These are phyloP conservation scores for Leptographium flavum DNA, from an alignment of 2,329 filamentous ascomycete species.

Conservation along the genomic window DNA sequence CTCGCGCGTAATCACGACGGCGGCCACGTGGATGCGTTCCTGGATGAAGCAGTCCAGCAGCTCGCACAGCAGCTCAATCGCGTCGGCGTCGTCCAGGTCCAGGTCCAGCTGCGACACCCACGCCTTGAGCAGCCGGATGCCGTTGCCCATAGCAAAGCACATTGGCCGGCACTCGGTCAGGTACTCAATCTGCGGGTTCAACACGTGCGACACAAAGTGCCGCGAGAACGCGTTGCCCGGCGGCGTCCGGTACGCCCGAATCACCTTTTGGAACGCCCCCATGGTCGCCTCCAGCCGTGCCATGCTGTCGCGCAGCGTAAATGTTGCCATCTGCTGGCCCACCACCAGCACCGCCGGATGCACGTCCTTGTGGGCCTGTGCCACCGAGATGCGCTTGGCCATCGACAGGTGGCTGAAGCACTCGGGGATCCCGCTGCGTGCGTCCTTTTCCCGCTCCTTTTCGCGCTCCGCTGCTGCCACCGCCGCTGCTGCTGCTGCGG, in stretches of 20 bases:
- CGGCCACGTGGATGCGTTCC: slow-evolving; percentile 77
- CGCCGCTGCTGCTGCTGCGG: slow-evolving; percentile 18
- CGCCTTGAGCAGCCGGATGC: slow-evolving; percentile 87
- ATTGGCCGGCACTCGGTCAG: slow-evolving; percentile 88
- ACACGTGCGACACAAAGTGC: slow-evolving; percentile 79
- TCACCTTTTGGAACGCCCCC: slow-evolving; percentile 80
- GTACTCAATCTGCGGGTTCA: slow-evolving; percentile 92
- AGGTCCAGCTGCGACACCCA: slow-evolving; percentile 84
- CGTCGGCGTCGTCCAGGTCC: slow-evolving; percentile 64
- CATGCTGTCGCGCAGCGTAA: slow-evolving; percentile 79
- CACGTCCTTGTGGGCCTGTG: slow-evolving; percentile 57
- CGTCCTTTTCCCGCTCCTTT: slow-evolving; percentile 35
- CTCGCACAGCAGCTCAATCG: slow-evolving; percentile 64
- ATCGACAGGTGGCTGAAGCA: slow-evolving; percentile 75
- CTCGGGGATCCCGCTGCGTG: slow-evolving; percentile 53
- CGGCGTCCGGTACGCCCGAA: slow-evolving; percentile 85
- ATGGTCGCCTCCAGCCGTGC: slow-evolving; percentile 78
- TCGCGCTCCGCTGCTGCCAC: slow-evolving; percentile 25
- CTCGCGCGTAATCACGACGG: slow-evolving; percentile 68
- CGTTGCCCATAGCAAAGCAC: slow-evolving; percentile 93
- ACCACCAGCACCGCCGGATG: slow-evolving; percentile 75
- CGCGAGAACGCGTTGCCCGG: slow-evolving; percentile 71
- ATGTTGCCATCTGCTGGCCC: slow-evolving; percentile 81
- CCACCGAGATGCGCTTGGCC: slow-evolving; percentile 38
- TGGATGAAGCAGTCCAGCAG: slow-evolving; percentile 82